phyloP scores from a whole-genome alignment of 139 green algal genomes.

The Volvox africanus region DNA sequence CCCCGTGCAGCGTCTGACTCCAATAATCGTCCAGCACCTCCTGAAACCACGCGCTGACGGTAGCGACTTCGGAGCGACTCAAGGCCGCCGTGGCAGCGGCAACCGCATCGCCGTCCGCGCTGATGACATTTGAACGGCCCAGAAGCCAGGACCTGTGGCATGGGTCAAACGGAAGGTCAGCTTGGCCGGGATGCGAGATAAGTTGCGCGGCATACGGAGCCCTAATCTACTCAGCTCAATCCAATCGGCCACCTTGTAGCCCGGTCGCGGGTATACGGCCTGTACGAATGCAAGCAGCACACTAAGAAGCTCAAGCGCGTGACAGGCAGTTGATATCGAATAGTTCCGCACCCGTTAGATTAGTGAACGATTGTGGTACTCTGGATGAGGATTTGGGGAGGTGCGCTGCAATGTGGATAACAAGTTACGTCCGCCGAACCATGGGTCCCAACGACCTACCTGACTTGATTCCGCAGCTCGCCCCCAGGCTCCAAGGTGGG shows the following conservation, averaged over 20 bases:
- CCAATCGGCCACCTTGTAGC: too few relatives aligned
- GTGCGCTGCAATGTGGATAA: too few relatives aligned
- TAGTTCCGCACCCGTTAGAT: too few relatives aligned
- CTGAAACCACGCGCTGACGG: neutral
- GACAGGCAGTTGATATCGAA: too few relatives aligned
- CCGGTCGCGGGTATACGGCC: too few relatives aligned
- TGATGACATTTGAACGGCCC: neutral
- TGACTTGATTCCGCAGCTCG: slow-evolving; percentile 14
- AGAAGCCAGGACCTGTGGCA: slow-evolving; percentile 28
- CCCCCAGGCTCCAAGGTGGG: slow-evolving; percentile 25
- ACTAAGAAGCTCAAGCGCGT: too few relatives aligned
- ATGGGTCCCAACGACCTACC: neutral
- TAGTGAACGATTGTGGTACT: too few relatives aligned
- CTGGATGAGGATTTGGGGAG: too few relatives aligned
- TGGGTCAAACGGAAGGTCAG: neutral
- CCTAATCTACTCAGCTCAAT: too few relatives aligned
- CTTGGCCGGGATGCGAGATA: too few relatives aligned
- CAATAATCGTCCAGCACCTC: slow-evolving; percentile 24
- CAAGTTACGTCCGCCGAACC: neutral
- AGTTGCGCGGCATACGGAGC: too few relatives aligned
- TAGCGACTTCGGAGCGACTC: neutral
- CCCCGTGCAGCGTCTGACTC: neutral
- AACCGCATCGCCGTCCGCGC: neutral
- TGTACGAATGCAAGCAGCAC: too few relatives aligned
- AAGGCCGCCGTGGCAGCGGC: neutral